Percentiles rank a stretch among this genome's conserved stretches.
These are phyloP conservation scores for Aspergillus niger DNA, from an alignment of 2,329 filamentous ascomycete genomes.

Conservation along the genomic window DNA sequence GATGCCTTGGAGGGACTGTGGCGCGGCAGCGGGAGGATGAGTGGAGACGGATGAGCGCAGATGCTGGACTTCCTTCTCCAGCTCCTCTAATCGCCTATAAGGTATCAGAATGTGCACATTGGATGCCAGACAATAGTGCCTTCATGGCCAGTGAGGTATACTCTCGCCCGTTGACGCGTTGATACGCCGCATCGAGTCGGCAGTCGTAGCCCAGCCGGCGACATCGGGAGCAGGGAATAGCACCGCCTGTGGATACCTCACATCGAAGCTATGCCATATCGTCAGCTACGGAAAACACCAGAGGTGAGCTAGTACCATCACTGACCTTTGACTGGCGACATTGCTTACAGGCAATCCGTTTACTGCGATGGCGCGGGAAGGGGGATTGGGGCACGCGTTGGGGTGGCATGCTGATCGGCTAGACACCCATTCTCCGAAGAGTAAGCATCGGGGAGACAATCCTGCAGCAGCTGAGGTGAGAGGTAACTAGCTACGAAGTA, in stretches of 20 bases:
- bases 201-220: background rate
- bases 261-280: background rate
- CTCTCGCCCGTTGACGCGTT: background rate
- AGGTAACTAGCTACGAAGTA: too few relatives aligned
- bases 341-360: slow-evolving; percentile 4
- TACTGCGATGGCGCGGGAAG: slow-evolving; percentile 2
- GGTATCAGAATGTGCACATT: background rate
- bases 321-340: slow-evolving; percentile 4
- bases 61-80: background rate
- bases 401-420: background rate
- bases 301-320: background rate
- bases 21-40: background rate
- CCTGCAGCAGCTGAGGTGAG: too few relatives aligned
- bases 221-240: background rate
- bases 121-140: background rate
- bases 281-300: background rate
- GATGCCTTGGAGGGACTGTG: background rate
- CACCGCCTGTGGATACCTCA: background rate
- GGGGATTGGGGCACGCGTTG: background rate
- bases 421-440: too few relatives aligned
- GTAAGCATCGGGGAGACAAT: too few relatives aligned
- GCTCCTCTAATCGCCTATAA: background rate
- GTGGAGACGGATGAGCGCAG: background rate
- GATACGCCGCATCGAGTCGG: background rate
- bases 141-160: background rate